phyloP scores from a whole-genome alignment of 1,284 basidiomycete species.

The Vanrija sp. region DNA sequence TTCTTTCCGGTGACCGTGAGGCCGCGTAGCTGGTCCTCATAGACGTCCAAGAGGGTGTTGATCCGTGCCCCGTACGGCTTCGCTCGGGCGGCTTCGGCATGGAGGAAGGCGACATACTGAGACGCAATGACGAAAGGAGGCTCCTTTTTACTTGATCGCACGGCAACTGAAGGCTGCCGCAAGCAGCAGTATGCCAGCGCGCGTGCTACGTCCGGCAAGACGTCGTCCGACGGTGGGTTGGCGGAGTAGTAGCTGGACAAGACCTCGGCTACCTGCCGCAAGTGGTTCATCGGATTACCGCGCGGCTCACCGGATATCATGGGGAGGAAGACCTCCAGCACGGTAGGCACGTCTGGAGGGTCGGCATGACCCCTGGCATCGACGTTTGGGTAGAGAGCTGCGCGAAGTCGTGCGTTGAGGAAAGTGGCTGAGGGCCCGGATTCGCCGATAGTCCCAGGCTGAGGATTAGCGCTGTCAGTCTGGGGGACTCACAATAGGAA shows the following conservation, averaged over 20 bases:
- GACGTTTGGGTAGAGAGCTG: slow-evolving; percentile 7
- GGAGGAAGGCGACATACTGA: slow-evolving; percentile 12
- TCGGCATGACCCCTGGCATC: neutral
- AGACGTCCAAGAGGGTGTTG: neutral
- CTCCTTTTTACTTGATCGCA: neutral
- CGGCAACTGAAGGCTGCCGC: neutral
- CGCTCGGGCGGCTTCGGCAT: neutral
- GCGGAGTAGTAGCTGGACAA: slow-evolving; percentile 7
- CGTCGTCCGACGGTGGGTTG: slow-evolving; percentile 1
- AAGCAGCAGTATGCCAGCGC: slow-evolving; percentile 9
- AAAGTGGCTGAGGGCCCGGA: neutral
- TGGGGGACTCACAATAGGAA: too few relatives aligned
- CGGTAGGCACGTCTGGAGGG: slow-evolving; percentile 1
- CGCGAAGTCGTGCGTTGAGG: slow-evolving; percentile 7
- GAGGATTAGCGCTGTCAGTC: too few relatives aligned
- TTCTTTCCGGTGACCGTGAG: neutral
- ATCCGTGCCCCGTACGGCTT: neutral
- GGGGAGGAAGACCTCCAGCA: neutral
- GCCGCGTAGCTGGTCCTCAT: slow-evolving; percentile 8
- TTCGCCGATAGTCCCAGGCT: too few relatives aligned
- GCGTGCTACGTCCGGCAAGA: neutral
- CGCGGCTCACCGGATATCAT: neutral
- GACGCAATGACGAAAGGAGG: neutral
- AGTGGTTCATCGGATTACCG: slow-evolving; percentile 1
- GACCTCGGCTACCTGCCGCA: neutral